Evolutionary conservation across 2,329 filamentous ascomycete genomes (phyloP), one percentile per base, ranked within the genome.

Genomic region (Botrytis squamosa): DNA sequence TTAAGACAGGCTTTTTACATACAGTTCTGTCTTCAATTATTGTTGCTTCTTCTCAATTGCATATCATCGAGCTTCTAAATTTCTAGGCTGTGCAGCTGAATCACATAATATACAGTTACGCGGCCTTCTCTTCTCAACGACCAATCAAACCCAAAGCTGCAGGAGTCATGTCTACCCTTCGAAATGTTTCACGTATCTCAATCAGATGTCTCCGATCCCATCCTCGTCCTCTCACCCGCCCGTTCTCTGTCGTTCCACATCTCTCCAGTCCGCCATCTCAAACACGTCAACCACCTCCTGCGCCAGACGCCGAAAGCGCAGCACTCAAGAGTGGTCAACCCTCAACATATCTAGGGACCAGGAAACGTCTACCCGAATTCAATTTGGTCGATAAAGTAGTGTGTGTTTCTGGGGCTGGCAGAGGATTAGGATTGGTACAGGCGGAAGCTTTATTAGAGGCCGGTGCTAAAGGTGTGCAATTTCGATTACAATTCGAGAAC

Each of bases 401-500:
- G 65, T 81, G 92, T 44, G 90, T 94, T 4, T 92, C 91, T 2
- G 92, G 92, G 29, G 92, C 88, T 72, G 92, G 88, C 3, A 86
- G 90, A 74, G 93, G 93, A 0, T 85, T 95, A 16, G 92, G 92
- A n/a, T 83, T 95, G 33, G 88, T 90, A 9, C 88, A 94, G 78
- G 88, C 91, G 1, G 92, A 95, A 78, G 92, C 90, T 1, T 83
- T 95, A 22, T 84, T 93, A 20, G 92, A 95, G 82, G 92, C 92
- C 38, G 92, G 93, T 33, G 93, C 91, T 38, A 92, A 85, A 76
- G 88, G 88, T 89, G 78, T 67, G 80, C 9, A 25, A 10, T 67
- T 7, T 44, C 3, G 14, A 38, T 71, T 33, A 25, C 10, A 42
- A 3, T 5, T 55, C 49, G 25, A 29, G n/a, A 4, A 40, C 3